Percentiles rank a stretch among this genome's conserved stretches.
phyloP scores from a whole-genome alignment of 768 basidiomycete genomes.

The Phaffia tasmanica region DNA sequence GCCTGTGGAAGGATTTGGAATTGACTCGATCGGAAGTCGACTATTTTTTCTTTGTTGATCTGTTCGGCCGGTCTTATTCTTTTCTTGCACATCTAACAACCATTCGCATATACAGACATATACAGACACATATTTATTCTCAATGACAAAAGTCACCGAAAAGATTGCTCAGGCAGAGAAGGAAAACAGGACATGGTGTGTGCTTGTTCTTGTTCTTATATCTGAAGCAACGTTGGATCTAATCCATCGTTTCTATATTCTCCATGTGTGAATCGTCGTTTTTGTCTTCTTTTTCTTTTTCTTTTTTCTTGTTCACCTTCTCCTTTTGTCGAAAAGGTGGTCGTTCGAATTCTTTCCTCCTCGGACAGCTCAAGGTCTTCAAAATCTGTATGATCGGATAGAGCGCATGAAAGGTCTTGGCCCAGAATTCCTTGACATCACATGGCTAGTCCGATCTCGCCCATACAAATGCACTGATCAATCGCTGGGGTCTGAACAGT shows the following conservation, averaged over 20 bases:
- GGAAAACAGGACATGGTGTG: constrained; percentile 84
- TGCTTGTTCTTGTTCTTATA: background rate
- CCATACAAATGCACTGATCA: background rate
- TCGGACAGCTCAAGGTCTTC: constrained; percentile 67
- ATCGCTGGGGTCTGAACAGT: background rate
- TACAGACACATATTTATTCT: too few relatives aligned
- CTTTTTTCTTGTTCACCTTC: background rate
- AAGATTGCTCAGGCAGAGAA: constrained; percentile 77
- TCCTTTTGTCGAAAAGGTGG: constrained; percentile 45
- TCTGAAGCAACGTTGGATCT: constrained; percentile 42
- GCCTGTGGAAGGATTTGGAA: too few relatives aligned
- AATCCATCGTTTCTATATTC: constrained; percentile 44
- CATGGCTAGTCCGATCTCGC: constrained; percentile 50
- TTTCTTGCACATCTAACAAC: too few relatives aligned
- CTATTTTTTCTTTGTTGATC: too few relatives aligned
- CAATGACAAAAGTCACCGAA: constrained; percentile 78
- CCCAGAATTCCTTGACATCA: constrained; percentile 97
- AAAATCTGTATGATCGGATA: constrained; percentile 96
- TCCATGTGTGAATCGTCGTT: constrained; percentile 54
- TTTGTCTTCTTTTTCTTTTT: constrained; percentile 79
- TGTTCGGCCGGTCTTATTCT: too few relatives aligned
- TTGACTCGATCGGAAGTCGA: too few relatives aligned
- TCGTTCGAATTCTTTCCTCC: constrained; percentile 98
- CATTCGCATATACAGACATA: too few relatives aligned
- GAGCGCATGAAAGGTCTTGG: constrained; percentile 92